Evolutionary conservation across 805 yeast species (phyloP).

Genomic region (Millerago galiae): DNA sequence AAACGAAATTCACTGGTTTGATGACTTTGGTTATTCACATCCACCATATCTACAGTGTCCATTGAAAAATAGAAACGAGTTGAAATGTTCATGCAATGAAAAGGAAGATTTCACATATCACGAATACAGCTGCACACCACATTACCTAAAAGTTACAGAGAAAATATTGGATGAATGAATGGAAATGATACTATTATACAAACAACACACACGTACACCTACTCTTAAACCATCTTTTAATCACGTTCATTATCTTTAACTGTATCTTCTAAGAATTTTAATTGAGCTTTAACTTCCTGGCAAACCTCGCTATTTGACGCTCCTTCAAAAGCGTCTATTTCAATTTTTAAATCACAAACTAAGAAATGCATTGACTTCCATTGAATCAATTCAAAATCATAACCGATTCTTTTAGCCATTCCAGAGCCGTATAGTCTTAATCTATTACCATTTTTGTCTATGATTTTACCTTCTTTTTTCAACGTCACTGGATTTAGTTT

Average conservation of each 20-base stretch:
- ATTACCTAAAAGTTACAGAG: slow-evolving; percentile 36
- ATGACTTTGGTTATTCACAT: slow-evolving; percentile 76
- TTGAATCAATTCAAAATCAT: slow-evolving; percentile 52
- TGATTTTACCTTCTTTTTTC: slow-evolving; percentile 34
- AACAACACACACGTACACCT: background rate
- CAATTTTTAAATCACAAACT: slow-evolving; percentile 44
- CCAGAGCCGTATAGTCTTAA: slow-evolving; percentile 55
- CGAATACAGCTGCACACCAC: slow-evolving; percentile 61
- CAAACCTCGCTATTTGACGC: slow-evolving; percentile 40
- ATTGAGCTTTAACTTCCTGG: slow-evolving; percentile 41
- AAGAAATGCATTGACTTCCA: slow-evolving; percentile 53
- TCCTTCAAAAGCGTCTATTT: slow-evolving; percentile 38
- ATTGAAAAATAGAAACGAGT: slow-evolving; percentile 44
- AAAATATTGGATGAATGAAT: background rate
- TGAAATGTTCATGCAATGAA: slow-evolving; percentile 71
- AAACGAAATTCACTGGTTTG: slow-evolving; percentile 64
- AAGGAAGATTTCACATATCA: slow-evolving; percentile 66
- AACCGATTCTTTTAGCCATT: slow-evolving; percentile 43
- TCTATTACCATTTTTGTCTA: slow-evolving; percentile 36
- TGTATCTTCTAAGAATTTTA: slow-evolving; percentile 34
- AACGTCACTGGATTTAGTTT: slow-evolving; percentile 58
- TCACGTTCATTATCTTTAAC: slow-evolving; percentile 31
- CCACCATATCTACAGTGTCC: slow-evolving; percentile 78
- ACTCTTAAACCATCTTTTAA: slow-evolving; percentile 5
- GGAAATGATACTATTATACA: background rate